phyloP scores from a whole-genome alignment of 768 basidiomycete genomes.

The Ephemerocybe angulata region DNA sequence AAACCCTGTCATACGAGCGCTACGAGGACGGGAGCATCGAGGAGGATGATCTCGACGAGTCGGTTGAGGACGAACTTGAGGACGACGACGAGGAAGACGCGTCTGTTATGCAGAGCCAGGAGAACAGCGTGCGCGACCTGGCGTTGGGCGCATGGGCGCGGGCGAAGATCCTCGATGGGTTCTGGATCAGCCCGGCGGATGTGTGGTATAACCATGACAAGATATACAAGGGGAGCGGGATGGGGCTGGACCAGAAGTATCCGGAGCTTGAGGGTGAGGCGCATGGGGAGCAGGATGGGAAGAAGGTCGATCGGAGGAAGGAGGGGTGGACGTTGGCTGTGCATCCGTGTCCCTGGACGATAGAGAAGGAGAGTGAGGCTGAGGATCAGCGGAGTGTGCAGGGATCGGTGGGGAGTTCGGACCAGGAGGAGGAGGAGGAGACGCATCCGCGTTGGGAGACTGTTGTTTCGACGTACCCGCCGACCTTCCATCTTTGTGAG shows the following conservation, averaged over 20 bases:
- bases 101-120: constrained; percentile 39
- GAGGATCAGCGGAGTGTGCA: not conserved
- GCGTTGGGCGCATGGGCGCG: constrained; percentile 73
- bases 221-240: constrained; percentile 10
- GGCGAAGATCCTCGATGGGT: constrained; percentile 66
- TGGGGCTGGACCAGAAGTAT: not conserved
- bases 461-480: constrained; percentile 51
- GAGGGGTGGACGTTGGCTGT: constrained; percentile 26
- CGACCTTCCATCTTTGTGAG: constrained; percentile 62
- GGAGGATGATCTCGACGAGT: constrained; percentile 8
- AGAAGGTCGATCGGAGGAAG: constrained; percentile 18
- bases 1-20: too few species aligned
- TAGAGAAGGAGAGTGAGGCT: constrained; percentile 27
- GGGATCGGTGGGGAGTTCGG: not conserved
- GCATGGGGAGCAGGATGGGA: constrained; percentile 13
- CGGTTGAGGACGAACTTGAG: constrained; percentile 30
- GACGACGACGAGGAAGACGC: constrained; percentile 45
- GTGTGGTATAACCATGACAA: constrained; percentile 45
- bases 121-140: constrained; percentile 44
- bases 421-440: constrained; percentile 23
- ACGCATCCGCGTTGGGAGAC: constrained; percentile 48
- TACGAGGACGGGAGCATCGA: too few species aligned
- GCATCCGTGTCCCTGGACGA: constrained; percentile 66
- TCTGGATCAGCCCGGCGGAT: constrained; percentile 74
- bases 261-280: not conserved